Percentiles rank a stretch among this genome's conserved stretches.
Conservation (phyloP, 2,329 filamentous ascomycete species). For the Grosmannia huntii region DNA sequence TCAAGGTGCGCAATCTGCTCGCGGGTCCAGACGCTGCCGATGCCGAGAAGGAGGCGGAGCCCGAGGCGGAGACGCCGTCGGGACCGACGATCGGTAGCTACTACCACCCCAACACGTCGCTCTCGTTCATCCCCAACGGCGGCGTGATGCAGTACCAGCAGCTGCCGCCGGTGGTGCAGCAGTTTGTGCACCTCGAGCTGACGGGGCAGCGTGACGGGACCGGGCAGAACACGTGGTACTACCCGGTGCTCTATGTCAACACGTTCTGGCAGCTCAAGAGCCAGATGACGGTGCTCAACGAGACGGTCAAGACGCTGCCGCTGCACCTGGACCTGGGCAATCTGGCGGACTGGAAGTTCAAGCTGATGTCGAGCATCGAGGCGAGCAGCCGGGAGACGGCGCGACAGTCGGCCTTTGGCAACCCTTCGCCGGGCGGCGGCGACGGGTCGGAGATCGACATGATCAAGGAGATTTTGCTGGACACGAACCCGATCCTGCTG, state of each 20-base stretch:
- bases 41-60: slow-evolving; percentile 35
- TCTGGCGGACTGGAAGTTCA: slow-evolving; percentile 80
- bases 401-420: slow-evolving; percentile 62
- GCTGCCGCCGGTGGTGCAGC: slow-evolving; percentile 60
- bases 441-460: slow-evolving; percentile 93
- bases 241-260: slow-evolving; percentile 81
- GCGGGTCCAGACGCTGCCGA: slow-evolving; percentile 34
- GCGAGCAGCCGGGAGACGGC: slow-evolving; percentile 75
- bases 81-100: slow-evolving; percentile 69
- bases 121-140: slow-evolving; percentile 73
- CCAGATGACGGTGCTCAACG: slow-evolving; percentile 86
- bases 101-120: slow-evolving; percentile 89
- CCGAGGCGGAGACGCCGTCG: slow-evolving; percentile 31
- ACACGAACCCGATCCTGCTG: slow-evolving; percentile 87
- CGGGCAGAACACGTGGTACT: slow-evolving; percentile 88
- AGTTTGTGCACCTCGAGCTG: slow-evolving; percentile 67
- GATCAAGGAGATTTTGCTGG: slow-evolving; percentile 88
- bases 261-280: slow-evolving; percentile 92
- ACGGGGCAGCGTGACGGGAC: slow-evolving; percentile 70
- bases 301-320: slow-evolving; percentile 70
- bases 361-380: slow-evolving; percentile 71
- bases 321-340: slow-evolving; percentile 76
- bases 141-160: slow-evolving; percentile 55
- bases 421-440: slow-evolving; percentile 59
- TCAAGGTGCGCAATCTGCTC: slow-evolving; percentile 82